phyloP scores from a whole-genome alignment of 805 yeast species.

The Ogataea ramenticola region DNA sequence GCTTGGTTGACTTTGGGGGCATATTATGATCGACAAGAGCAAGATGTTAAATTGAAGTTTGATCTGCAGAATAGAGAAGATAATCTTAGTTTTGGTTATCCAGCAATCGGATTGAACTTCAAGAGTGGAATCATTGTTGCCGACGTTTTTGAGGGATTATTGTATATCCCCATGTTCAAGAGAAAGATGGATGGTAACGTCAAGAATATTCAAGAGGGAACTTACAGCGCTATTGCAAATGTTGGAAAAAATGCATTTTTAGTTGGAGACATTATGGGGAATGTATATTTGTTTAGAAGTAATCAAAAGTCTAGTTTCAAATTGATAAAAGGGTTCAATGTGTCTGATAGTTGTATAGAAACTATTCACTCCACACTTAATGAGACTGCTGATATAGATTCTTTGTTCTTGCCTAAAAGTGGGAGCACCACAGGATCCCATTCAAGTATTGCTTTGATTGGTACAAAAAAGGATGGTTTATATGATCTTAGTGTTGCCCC shows the following conservation, averaged over 20 bases:
- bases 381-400: too few species aligned
- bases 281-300: constrained; percentile 3
- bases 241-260: constrained; percentile 10
- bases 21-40: constrained; percentile 2
- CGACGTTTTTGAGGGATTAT: constrained; percentile 17
- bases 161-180: constrained; percentile 2
- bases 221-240: constrained; percentile 5
- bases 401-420: too few species aligned
- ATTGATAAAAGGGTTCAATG: background rate
- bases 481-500: too few species aligned
- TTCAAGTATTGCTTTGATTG: too few species aligned
- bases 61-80: background rate
- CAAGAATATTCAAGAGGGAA: background rate
- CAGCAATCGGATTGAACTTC: constrained; percentile 1
- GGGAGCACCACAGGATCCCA: too few species aligned
- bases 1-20: background rate
- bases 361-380: too few species aligned
- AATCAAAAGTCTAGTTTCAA: background rate
- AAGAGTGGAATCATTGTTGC: constrained; percentile 7
- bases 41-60: constrained; percentile 3
- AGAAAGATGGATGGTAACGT: background rate
- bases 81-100: constrained; percentile 1
- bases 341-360: background rate
- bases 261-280: constrained; percentile 20
- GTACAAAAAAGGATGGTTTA: too few species aligned